Evolutionary conservation across 2,329 filamentous ascomycete species (phyloP).

Genomic region (Cordyceps farinosa): DNA sequence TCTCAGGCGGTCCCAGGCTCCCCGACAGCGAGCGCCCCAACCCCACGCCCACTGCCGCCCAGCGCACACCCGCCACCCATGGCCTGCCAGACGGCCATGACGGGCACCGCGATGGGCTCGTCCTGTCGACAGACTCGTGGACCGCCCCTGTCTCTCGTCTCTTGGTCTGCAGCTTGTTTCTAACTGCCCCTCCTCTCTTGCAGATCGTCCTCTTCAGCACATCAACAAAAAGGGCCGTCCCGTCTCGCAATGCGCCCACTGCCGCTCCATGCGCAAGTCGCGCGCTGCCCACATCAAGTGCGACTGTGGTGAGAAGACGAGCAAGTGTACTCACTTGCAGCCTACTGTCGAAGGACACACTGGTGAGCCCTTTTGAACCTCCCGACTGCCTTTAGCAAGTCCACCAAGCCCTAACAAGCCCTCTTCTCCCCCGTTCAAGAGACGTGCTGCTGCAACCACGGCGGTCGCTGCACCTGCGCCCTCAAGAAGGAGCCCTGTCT

Average conservation of each 20-base stretch:
- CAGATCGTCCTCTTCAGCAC: conserved; percentile 87
- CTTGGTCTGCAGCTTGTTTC: not conserved
- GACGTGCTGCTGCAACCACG: conserved; percentile 68
- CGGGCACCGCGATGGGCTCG: conserved; percentile 1
- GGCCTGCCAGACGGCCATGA: not conserved
- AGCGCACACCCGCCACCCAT: not conserved
- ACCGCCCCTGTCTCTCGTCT: not conserved
- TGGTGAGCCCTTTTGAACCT: conserved; percentile 42
- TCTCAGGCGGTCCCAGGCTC: not conserved
- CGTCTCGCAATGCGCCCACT: conserved; percentile 96
- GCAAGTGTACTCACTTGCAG: conserved; percentile 62
- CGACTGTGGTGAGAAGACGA: conserved; percentile 91
- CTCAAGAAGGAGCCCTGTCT: conserved; percentile 59
- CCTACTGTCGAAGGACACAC: conserved; percentile 55
- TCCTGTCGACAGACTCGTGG: not conserved
- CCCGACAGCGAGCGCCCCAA: not conserved
- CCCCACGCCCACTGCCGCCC: conserved; percentile 5
- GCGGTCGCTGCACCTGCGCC: conserved; percentile 62
- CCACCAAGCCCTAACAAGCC: conserved; percentile 10
- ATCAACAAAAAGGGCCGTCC: conserved; percentile 98
- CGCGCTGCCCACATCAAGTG: conserved; percentile 93
- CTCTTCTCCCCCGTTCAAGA: conserved; percentile 38
- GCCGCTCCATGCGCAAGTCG: conserved; percentile 92
- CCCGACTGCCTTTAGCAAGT: not conserved
- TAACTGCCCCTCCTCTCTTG: conserved; percentile 7